Evolutionary conservation across 805 yeast genomes (phyloP).

Genomic region (Suhomyces vadensis): DNA sequence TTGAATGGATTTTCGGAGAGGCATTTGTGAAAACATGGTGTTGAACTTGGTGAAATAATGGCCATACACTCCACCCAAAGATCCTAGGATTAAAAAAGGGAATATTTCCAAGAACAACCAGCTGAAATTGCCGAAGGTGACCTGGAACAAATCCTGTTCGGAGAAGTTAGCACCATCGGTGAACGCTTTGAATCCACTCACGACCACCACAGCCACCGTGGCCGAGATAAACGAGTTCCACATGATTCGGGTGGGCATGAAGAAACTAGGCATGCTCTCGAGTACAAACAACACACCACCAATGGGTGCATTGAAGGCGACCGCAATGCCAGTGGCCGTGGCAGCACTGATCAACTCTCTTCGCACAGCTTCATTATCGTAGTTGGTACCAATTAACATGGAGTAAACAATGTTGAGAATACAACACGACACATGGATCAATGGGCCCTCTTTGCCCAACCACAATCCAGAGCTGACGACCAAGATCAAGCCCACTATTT

Average conservation of each 20-base stretch:
- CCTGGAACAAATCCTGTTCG: conserved; percentile 56
- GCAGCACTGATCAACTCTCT: conserved; percentile 74
- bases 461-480: conserved; percentile 77
- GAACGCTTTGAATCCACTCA: conserved; percentile 43
- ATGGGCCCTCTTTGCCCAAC: conserved; percentile 86
- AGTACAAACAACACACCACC: conserved; percentile 83
- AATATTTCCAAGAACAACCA: conserved; percentile 73
- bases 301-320: conserved; percentile 84
- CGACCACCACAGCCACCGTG: conserved; percentile 64
- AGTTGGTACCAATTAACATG: conserved; percentile 34
- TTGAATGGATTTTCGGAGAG: conserved; percentile 36
- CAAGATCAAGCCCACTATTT: conserved; percentile 58
- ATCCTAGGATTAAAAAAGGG: conserved; percentile 73
- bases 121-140: conserved; percentile 65
- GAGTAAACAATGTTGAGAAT: conserved; percentile 39
- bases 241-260: conserved; percentile 63
- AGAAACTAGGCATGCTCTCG: conserved; percentile 66
- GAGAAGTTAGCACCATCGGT: conserved; percentile 41
- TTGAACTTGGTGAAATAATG: conserved; percentile 51
- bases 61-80: conserved; percentile 70
- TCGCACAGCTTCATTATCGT: conserved; percentile 55
- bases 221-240: conserved; percentile 86
- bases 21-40: conserved; percentile 24
- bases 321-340: conserved; percentile 80
- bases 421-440: conserved; percentile 76